Percentiles rank a stretch among this genome's conserved stretches.
Conservation (phyloP, 805 yeast genomes). For the Ogataea naganishii region DNA sequence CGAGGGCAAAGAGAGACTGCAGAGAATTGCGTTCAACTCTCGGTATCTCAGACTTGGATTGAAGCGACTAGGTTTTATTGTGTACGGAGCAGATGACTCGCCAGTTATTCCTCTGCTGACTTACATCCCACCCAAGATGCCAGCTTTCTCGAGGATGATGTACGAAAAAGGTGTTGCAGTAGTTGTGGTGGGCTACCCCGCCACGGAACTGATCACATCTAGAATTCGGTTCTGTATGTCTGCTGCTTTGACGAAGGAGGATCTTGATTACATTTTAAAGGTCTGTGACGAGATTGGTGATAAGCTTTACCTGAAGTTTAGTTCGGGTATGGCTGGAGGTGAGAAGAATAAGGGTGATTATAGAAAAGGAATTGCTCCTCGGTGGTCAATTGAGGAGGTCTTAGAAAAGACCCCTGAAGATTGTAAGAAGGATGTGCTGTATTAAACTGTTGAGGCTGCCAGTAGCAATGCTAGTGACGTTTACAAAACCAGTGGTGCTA, state of each 20-base stretch:
- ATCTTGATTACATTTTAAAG: slow-evolving; percentile 70
- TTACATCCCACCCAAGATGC: slow-evolving; percentile 91
- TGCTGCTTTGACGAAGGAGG: slow-evolving; percentile 87
- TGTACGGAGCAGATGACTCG: slow-evolving; percentile 91
- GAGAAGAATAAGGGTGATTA: slow-evolving; percentile 44
- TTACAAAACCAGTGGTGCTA: no score
- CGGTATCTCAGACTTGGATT: slow-evolving; percentile 87
- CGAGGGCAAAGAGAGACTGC: slow-evolving; percentile 85
- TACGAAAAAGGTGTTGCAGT: slow-evolving; percentile 78
- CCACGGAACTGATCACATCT: slow-evolving; percentile 84
- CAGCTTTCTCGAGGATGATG: slow-evolving; percentile 79
- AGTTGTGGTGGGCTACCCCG: slow-evolving; percentile 96
- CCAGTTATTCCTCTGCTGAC: slow-evolving; percentile 89
- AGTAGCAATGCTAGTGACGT: no score
- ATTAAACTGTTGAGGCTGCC: no score
- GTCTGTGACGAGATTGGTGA: slow-evolving; percentile 77
- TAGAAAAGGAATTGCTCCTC: slow-evolving; percentile 46
- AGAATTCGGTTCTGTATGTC: slow-evolving; percentile 92
- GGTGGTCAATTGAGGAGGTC: slow-evolving; percentile 76
- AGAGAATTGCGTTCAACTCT: slow-evolving; percentile 92
- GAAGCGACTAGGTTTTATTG: slow-evolving; percentile 87
- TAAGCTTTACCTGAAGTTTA: slow-evolving; percentile 60
- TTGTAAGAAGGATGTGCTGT: slow-evolving; percentile 28
- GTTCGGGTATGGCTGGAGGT: slow-evolving; percentile 69
- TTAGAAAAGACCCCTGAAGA: slow-evolving; percentile 66